Percentiles rank a stretch among this genome's conserved stretches.
These are phyloP conservation scores for Wickerhamomyces queroliae DNA, from an alignment of 805 yeast species.

Conservation along the genomic window DNA sequence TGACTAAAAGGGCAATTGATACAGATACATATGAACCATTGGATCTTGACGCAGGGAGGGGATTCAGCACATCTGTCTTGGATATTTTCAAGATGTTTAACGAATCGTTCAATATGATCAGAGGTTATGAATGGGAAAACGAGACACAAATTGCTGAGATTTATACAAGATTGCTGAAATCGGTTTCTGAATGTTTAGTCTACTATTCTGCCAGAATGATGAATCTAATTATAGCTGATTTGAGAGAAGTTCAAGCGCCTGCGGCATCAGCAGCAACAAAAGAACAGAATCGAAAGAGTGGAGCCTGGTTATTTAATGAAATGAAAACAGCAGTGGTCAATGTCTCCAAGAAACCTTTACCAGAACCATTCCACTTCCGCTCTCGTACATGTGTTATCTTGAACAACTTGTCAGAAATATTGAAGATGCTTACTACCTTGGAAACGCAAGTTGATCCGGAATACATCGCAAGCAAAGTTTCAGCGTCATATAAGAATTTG, in stretches of 20 bases:
- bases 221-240: constrained; percentile 35
- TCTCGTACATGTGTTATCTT: constrained; percentile 68
- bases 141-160: constrained; percentile 56
- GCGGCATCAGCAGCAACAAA: constrained; percentile 14
- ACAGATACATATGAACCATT: constrained; percentile 54
- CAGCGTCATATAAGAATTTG: constrained; percentile 27
- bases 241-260: constrained; percentile 20
- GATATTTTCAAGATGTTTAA: constrained; percentile 63
- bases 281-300: constrained; percentile 25
- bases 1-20: constrained; percentile 49
- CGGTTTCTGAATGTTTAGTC: constrained; percentile 56
- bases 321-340: constrained; percentile 45
- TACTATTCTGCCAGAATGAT: constrained; percentile 36
- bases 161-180: constrained; percentile 53
- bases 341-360: constrained; percentile 29
- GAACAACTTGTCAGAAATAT: constrained; percentile 55
- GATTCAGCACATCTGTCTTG: constrained; percentile 53
- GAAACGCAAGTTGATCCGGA: constrained; percentile 60
- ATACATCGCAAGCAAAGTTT: constrained; percentile 31
- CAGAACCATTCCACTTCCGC: constrained; percentile 54
- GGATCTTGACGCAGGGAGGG: constrained; percentile 33
- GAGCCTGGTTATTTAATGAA: constrained; percentile 42
- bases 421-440: constrained; percentile 40
- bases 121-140: constrained; percentile 60
- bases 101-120: constrained; percentile 51